Percentiles rank a stretch among this genome's conserved stretches.
phyloP scores from a whole-genome alignment of 176 grass and related monocot genomes.

The Eragrostis nindensis region DNA sequence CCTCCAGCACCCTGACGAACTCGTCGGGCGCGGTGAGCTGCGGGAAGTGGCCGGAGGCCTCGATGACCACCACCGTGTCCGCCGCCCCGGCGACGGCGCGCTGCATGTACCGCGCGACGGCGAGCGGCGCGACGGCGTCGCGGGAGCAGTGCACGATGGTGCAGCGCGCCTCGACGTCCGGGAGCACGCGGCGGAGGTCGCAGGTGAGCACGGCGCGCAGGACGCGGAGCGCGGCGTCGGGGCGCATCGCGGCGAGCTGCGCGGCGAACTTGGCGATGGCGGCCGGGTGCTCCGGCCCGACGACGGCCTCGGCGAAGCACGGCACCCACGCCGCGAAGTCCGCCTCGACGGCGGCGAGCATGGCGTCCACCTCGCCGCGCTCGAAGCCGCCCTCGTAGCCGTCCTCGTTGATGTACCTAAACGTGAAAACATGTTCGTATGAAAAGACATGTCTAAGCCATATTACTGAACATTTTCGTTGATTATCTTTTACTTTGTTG shows the following conservation, averaged over 20 bases:
- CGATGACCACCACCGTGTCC: slow-evolving; percentile 52
- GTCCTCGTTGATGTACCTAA: slow-evolving; percentile 72
- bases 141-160: slow-evolving; percentile 61
- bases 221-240: slow-evolving; percentile 52
- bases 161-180: slow-evolving; percentile 55
- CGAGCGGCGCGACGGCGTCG: slow-evolving; percentile 60
- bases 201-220: slow-evolving; percentile 62
- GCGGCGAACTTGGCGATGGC: slow-evolving; percentile 41
- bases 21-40: slow-evolving; percentile 59
- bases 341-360: slow-evolving; percentile 48
- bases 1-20: slow-evolving; percentile 57
- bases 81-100: slow-evolving; percentile 43
- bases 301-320: slow-evolving; percentile 42
- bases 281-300: slow-evolving; percentile 44
- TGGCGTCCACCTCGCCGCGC: slow-evolving; percentile 46
- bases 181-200: slow-evolving; percentile 55
- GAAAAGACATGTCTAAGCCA: too few species aligned
- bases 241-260: slow-evolving; percentile 65
- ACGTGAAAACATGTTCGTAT: neutral
- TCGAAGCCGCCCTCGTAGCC: slow-evolving; percentile 82
- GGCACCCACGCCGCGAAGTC: slow-evolving; percentile 63
- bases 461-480: too few species aligned
- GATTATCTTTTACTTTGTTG: too few species aligned
- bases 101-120: slow-evolving; percentile 70
- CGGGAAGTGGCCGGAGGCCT: slow-evolving; percentile 68